These are phyloP conservation scores for Phaseolus lunatus DNA, from an alignment of 306 rosid species.

Conservation along the genomic window DNA sequence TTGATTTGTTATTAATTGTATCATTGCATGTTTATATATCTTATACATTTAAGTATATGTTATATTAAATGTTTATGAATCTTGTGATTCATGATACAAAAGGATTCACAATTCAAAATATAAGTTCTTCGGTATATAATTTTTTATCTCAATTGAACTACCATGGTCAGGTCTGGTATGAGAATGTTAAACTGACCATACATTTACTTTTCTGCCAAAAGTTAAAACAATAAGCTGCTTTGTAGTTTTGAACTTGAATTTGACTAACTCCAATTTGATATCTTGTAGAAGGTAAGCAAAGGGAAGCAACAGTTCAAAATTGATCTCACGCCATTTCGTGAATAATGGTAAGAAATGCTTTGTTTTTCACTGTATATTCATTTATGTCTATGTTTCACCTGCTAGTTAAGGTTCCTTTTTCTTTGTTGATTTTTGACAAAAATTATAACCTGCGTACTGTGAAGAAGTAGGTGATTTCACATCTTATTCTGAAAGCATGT, in stretches of 20 bases:
- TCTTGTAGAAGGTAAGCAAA: constrained; percentile 80
- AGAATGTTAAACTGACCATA: neutral
- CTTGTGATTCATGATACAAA: no score
- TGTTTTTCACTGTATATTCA: neutral
- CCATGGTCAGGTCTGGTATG: neutral
- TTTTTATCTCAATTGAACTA: no score
- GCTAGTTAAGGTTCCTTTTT: constrained; percentile 6
- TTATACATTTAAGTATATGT: no score
- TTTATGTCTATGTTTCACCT: constrained; percentile 5
- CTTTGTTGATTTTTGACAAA: neutral
- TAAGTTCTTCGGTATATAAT: no score
- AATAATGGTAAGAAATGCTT: constrained; percentile 57
- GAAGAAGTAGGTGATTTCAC: neutral
- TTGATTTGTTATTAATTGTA: no score
- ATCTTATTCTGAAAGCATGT: constrained; percentile 12
- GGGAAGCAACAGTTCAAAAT: constrained; percentile 81
- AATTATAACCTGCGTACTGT: neutral
- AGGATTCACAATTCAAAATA: no score
- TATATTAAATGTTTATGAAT: no score
- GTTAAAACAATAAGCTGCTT: constrained; percentile 7
- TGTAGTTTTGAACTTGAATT: constrained; percentile 21
- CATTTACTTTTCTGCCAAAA: constrained; percentile 18
- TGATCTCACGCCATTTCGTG: constrained; percentile 81
- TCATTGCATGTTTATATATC: no score
- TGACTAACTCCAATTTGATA: constrained; percentile 34